A percentile compares a stretch with the other conserved stretches of the same genome.
Evolutionary conservation across 106 monocot species (phyloP).

Genomic region (Agapanthus africanus): DNA sequence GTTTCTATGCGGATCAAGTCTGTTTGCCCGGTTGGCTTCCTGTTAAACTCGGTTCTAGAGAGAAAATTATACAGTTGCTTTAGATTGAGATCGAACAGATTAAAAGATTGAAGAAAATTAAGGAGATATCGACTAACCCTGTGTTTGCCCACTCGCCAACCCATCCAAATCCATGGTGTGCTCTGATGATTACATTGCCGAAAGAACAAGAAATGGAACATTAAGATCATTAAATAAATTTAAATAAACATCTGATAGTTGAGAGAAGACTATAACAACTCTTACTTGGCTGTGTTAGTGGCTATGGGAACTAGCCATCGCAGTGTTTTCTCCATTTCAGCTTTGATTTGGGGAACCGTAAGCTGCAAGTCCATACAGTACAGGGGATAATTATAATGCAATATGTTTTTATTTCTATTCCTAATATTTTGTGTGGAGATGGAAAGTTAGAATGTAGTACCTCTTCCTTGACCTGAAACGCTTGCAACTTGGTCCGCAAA

Average conservation of each 20-base stretch:
- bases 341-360: conserved; percentile 63
- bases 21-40: conserved; percentile 39
- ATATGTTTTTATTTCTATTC: no score
- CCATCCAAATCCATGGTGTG: conserved; percentile 98
- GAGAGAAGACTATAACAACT: no score
- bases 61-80: not conserved
- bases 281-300: conserved; percentile 90
- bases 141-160: conserved; percentile 99
- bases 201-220: not conserved
- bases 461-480: conserved; percentile 67
- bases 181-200: conserved; percentile 29
- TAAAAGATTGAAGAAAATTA: not conserved
- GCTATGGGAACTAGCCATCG: conserved; percentile 94
- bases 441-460: conserved; percentile 18
- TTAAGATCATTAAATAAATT: not conserved
- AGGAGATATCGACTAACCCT: conserved; percentile 41
- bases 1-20: conserved; percentile 79
- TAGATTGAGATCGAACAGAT: not conserved
- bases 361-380: conserved; percentile 32
- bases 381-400: not conserved
- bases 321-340: conserved; percentile 91
- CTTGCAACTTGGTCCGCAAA: conserved; percentile 56
- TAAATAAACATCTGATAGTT: no score
- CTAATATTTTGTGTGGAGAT: no score
- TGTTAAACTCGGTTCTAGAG: conserved; percentile 60